Evolutionary conservation across 768 basidiomycete species (phyloP).

Genomic region (Phaeolepiota aurea): DNA sequence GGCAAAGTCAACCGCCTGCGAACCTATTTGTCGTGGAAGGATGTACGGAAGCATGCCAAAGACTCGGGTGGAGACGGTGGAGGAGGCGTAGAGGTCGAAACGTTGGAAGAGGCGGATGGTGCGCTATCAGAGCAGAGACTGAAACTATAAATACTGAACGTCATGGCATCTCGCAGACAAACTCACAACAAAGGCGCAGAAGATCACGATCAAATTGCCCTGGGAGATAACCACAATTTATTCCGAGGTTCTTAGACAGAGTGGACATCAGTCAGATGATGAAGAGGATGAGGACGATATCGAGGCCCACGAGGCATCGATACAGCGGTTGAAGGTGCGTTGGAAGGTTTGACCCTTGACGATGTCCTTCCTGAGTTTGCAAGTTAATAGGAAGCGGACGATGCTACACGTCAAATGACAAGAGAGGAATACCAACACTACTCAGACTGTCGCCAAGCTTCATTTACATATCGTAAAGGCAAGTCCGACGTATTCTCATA

Average conservation of each 20-base stretch:
- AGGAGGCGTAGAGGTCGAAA: conserved; percentile 76
- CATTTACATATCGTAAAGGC: conserved; percentile 97
- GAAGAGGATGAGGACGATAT: conserved; percentile 96
- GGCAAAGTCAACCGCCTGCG: conserved; percentile 89
- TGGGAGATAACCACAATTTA: conserved; percentile 95
- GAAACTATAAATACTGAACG: background rate
- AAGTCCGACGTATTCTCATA: conserved; percentile 8
- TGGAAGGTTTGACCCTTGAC: background rate
- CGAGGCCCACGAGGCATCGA: conserved; percentile 92
- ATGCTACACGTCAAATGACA: conserved; percentile 92
- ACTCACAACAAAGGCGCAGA: conserved; percentile 75
- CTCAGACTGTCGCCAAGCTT: conserved; percentile 93
- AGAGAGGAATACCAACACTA: conserved; percentile 96
- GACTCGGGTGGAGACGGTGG: conserved; percentile 80
- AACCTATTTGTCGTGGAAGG: conserved; percentile 95
- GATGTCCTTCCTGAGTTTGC: background rate
- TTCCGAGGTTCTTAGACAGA: conserved; percentile 72
- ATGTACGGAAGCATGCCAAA: conserved; percentile 91
- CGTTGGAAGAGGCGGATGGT: conserved; percentile 80
- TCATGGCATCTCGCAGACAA: conserved; percentile 43
- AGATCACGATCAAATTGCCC: conserved; percentile 90
- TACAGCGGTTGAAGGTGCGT: conserved; percentile 70
- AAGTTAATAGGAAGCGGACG: conserved; percentile 74
- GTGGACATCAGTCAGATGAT: conserved; percentile 80
- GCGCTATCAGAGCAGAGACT: conserved; percentile 12